Evolutionary conservation across 176 grass and related monocot species (phyloP).

Genomic region (Olyra latifolia): DNA sequence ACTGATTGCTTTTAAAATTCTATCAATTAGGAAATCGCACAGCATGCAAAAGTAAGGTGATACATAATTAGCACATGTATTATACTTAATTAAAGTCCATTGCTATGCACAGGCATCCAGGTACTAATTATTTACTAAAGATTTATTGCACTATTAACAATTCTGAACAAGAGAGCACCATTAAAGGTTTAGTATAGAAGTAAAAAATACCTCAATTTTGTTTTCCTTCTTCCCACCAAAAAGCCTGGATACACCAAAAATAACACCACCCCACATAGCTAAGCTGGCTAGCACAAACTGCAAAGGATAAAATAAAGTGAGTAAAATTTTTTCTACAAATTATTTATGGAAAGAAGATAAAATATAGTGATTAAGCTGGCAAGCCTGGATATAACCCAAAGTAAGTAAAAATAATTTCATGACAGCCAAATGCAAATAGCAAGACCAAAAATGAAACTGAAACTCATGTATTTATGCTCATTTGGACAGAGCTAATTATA

Average conservation of each 20-base stretch:
- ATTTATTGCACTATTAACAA: background rate
- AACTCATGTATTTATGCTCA: background rate
- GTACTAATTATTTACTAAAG: background rate
- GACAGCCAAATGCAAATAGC: background rate
- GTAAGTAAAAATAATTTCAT: background rate
- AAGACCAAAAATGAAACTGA: background rate
- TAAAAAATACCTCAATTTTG: slow-evolving; percentile 52
- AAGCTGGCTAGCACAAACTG: slow-evolving; percentile 80
- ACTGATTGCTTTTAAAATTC: no score
- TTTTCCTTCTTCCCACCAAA: slow-evolving; percentile 58
- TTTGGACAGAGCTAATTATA: background rate
- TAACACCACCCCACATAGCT: slow-evolving; percentile 48
- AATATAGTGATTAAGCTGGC: no score
- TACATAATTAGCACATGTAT: no score
- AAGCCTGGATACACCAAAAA: slow-evolving; percentile 51
- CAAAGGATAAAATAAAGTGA: slow-evolving; percentile 2
- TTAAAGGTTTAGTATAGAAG: background rate
- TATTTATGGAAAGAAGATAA: background rate
- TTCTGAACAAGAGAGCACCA: background rate
- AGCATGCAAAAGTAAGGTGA: no score
- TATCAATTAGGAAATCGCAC: no score
- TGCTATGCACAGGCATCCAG: no score
- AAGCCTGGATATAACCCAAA: no score
- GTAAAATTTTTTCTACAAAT: background rate
- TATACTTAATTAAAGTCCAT: no score